These are phyloP conservation scores for Westerdykella ornata DNA, from an alignment of 2,329 filamentous ascomycete genomes.

Conservation along the genomic window DNA sequence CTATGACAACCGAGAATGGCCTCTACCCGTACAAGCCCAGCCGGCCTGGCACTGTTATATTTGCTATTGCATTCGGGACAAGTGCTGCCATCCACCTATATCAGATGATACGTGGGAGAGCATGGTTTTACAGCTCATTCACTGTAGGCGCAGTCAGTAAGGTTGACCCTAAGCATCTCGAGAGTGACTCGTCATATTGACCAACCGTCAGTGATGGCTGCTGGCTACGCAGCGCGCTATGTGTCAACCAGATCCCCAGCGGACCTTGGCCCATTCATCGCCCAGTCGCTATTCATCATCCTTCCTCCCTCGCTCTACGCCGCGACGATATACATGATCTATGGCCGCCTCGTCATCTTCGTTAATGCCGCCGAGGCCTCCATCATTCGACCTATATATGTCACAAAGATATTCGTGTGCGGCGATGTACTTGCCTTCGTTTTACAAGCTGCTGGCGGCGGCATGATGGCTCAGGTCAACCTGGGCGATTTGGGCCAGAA, in stretches of 20 bases:
- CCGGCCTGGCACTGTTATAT: constrained; percentile 7
- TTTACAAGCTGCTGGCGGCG: constrained; percentile 39
- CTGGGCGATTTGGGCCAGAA: constrained; percentile 14
- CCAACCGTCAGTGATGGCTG: constrained; percentile 16
- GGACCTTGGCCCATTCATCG: constrained; percentile 26
- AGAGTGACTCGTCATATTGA: too few species aligned
- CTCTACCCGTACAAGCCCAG: constrained; percentile 16
- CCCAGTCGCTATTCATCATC: constrained; percentile 37
- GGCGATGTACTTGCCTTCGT: constrained; percentile 49
- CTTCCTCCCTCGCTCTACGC: constrained; percentile 41
- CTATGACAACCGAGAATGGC: too few species aligned
- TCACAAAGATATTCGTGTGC: constrained; percentile 51
- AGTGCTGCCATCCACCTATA: constrained; percentile 15
- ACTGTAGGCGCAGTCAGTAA: constrained; percentile 16
- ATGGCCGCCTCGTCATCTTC: constrained; percentile 35
- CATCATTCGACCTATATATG: constrained; percentile 37
- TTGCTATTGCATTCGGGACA: constrained; percentile 11
- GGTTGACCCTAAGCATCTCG: neutral
- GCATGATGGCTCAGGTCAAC: constrained; percentile 17
- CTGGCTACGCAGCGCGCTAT: constrained; percentile 14
- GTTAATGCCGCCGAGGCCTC: constrained; percentile 39
- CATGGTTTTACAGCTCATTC: constrained; percentile 21
- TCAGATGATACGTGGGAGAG: constrained; percentile 13
- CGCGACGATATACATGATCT: constrained; percentile 42
- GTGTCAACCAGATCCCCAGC: constrained; percentile 12